A percentile compares a stretch with the other conserved stretches of the same genome.
These are phyloP conservation scores for Nakazawaea ishiwadae DNA, from an alignment of 805 yeast species.

Conservation along the genomic window DNA sequence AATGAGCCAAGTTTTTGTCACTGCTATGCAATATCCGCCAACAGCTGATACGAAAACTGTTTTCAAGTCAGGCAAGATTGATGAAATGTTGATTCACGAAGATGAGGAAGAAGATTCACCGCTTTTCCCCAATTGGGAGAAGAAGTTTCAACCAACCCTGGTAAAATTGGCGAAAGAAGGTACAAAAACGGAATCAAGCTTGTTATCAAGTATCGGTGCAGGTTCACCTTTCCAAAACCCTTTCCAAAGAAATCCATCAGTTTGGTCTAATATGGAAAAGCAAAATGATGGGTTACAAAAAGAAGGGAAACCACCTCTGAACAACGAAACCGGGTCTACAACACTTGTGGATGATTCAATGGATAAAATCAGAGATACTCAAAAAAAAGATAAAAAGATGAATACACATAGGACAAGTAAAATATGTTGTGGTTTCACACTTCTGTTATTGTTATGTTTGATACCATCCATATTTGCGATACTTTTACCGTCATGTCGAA, in stretches of 20 bases:
- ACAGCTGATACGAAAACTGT: too few relatives aligned
- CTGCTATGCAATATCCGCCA: not conserved
- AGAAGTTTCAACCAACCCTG: not conserved
- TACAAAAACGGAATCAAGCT: too few relatives aligned
- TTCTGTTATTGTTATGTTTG: not conserved
- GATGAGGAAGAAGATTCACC: constrained; percentile 5
- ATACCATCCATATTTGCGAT: constrained; percentile 19
- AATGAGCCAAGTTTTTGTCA: not conserved
- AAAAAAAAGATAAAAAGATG: not conserved
- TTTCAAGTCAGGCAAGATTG: too few relatives aligned
- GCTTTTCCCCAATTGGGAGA: constrained; percentile 7
- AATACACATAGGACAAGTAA: not conserved
- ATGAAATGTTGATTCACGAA: not conserved
- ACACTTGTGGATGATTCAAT: too few relatives aligned
- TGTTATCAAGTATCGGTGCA: not conserved
- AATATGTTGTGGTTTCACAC: too few relatives aligned
- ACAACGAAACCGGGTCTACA: too few relatives aligned
- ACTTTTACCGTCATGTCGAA: constrained; percentile 28
- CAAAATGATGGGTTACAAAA: too few relatives aligned
- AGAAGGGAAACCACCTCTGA: not conserved
- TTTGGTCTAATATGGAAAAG: too few relatives aligned
- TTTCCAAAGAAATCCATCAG: not conserved
- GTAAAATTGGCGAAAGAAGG: too few relatives aligned
- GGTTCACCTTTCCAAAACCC: constrained; percentile 5
- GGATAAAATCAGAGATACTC: too few relatives aligned